These are phyloP conservation scores for Lentinus tigrinus DNA, from an alignment of 768 basidiomycete genomes.

Conservation along the genomic window DNA sequence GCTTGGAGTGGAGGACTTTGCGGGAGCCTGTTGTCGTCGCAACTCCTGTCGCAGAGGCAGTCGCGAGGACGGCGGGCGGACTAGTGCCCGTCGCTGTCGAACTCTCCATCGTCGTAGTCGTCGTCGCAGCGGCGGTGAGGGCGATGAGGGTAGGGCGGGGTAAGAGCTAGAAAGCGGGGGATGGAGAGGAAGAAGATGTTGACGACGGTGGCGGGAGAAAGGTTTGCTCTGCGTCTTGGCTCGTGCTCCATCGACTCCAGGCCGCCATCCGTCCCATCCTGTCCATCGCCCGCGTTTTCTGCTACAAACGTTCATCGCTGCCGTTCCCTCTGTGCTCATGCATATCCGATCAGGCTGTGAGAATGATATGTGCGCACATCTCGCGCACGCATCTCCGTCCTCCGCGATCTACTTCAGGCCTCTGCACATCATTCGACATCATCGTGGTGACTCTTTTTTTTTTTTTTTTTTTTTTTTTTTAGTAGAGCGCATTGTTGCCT, in stretches of 20 bases:
- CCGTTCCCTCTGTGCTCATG: background rate
- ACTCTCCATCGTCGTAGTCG: background rate
- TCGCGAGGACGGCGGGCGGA: background rate
- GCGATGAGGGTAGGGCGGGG: background rate
- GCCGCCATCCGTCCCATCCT: background rate
- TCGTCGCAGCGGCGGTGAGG: background rate
- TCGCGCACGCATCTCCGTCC: background rate
- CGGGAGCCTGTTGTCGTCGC: constrained; percentile 4
- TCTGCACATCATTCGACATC: too few species aligned
- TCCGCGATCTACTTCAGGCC: too few species aligned
- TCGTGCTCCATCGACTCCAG: too few species aligned
- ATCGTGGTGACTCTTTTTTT: too few species aligned
- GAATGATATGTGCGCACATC: too few species aligned
- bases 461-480: too few species aligned
- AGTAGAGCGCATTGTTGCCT: background rate
- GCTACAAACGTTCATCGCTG: background rate
- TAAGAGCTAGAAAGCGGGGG: too few species aligned
- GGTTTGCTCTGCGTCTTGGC: background rate
- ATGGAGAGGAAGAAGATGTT: too few species aligned
- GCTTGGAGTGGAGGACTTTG: constrained; percentile 42
- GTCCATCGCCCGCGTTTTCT: background rate
- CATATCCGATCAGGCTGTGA: background rate
- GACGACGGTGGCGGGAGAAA: too few species aligned
- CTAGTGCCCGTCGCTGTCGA: background rate
- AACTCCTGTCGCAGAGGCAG: background rate